Evolutionary conservation across 495 filamentous ascomycete species (phyloP).

Genomic region (Saxispiralis lemnorum): DNA sequence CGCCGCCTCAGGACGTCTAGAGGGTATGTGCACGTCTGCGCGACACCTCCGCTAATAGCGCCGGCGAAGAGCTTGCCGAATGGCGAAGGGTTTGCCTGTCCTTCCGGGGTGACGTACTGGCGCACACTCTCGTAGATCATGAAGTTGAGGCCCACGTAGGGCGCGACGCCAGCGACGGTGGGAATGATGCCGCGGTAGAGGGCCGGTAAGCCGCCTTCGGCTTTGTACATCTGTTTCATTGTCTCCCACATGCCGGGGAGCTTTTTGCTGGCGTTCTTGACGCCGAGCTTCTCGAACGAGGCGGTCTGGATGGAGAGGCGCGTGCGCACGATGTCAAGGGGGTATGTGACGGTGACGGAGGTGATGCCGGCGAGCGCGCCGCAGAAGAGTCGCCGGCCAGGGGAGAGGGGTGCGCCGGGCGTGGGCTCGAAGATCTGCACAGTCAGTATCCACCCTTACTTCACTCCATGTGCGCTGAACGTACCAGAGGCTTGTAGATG

Average conservation of each 20-base stretch:
- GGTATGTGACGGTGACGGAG: slow-evolving; percentile 65
- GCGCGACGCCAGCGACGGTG: slow-evolving; percentile 86
- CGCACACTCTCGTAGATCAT: slow-evolving; percentile 89
- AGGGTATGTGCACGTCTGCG: slow-evolving; percentile 94
- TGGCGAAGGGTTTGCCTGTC: slow-evolving; percentile 64
- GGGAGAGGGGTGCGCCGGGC: slow-evolving; percentile 47
- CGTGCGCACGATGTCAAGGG: slow-evolving; percentile 90
- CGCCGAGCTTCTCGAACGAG: slow-evolving; percentile 62
- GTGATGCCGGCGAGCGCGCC: slow-evolving; percentile 86
- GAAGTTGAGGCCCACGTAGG: slow-evolving; percentile 93
- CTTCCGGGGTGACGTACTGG: slow-evolving; percentile 69
- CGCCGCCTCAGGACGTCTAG: slow-evolving; percentile 94
- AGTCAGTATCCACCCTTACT: not conserved
- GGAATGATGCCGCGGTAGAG: slow-evolving; percentile 86
- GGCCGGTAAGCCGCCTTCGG: slow-evolving; percentile 66
- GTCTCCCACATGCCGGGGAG: slow-evolving; percentile 88
- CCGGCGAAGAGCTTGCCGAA: slow-evolving; percentile 73
- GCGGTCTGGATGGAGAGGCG: slow-evolving; percentile 90
- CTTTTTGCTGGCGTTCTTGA: slow-evolving; percentile 32
- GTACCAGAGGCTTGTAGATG: slow-evolving; percentile 72
- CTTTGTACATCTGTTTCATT: slow-evolving; percentile 68
- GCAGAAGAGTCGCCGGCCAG: slow-evolving; percentile 56
- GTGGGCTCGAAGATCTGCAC: slow-evolving; percentile 55
- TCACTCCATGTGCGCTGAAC: slow-evolving; percentile 12
- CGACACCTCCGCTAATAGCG: slow-evolving; percentile 83